phyloP scores from a whole-genome alignment of 2,329 filamentous ascomycete species.

The Pseudocercospora vitis region DNA sequence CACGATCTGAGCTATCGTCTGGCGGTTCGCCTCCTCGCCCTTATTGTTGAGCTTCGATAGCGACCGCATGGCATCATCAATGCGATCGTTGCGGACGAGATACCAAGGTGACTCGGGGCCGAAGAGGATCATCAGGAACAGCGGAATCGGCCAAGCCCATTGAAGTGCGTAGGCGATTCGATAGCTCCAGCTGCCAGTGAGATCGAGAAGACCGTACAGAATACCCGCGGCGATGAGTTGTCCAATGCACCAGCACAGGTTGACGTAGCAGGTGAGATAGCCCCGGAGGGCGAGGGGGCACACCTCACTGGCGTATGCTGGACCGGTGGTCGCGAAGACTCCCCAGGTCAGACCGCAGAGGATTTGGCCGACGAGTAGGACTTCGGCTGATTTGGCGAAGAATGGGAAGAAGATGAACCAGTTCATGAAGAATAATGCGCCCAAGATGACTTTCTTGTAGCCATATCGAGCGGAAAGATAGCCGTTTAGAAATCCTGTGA shows the following conservation, averaged over 20 bases:
- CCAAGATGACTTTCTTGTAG: conserved; percentile 20
- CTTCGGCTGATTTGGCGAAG: conserved; percentile 22
- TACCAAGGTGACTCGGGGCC: conserved; percentile 38
- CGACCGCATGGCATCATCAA: conserved; percentile 35
- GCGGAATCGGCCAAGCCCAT: conserved; percentile 37
- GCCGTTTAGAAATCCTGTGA: conserved; percentile 44
- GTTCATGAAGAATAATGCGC: conserved; percentile 16
- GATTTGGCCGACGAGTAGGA: conserved; percentile 38
- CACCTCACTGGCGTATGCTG: conserved; percentile 21
- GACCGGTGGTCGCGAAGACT: conserved; percentile 18
- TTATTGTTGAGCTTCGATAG: conserved; percentile 35
- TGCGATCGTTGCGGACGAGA: conserved; percentile 34
- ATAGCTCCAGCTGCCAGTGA: conserved; percentile 38
- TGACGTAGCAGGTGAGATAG: conserved; percentile 58
- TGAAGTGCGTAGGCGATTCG: conserved; percentile 44
- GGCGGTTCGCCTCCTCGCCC: conserved; percentile 23
- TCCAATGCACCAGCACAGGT: conserved; percentile 45
- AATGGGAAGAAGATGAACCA: conserved; percentile 44
- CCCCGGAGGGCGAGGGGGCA: conserved; percentile 53
- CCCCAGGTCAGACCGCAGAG: conserved; percentile 30
- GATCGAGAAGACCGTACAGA: conserved; percentile 27
- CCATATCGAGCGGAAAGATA: conserved; percentile 47
- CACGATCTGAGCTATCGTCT: conserved; percentile 39
- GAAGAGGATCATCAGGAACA: conserved; percentile 27
- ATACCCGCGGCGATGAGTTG: conserved; percentile 46